phyloP scores from a whole-genome alignment of 176 grass and related monocot species.

The barley (Hordeum vulgare) region MorexV3_pseudomolecules_assembly NC_058521.1:157664384-157664883 shows the following conservation, averaged over 20 bases:
- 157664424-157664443: neutral
- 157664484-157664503: neutral
- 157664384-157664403: neutral
- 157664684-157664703: neutral
- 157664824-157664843: too few species aligned
- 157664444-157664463: neutral
- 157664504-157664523: neutral
- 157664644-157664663: neutral
- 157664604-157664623: too few species aligned
- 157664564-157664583: too few species aligned
- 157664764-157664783: too few species aligned
- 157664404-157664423: neutral
- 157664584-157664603: too few species aligned
- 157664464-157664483: neutral
- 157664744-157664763: neutral
- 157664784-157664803: too few species aligned
- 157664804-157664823: too few species aligned
- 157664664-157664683: neutral
- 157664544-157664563: too few species aligned
- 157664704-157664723: neutral
- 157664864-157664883: too few species aligned
- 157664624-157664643: neutral
- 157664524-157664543: neutral
- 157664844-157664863: too few species aligned
- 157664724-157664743: neutral